phyloP scores from a whole-genome alignment of 805 yeast genomes.

The Kluyveromyces dobzhanskii region DNA sequence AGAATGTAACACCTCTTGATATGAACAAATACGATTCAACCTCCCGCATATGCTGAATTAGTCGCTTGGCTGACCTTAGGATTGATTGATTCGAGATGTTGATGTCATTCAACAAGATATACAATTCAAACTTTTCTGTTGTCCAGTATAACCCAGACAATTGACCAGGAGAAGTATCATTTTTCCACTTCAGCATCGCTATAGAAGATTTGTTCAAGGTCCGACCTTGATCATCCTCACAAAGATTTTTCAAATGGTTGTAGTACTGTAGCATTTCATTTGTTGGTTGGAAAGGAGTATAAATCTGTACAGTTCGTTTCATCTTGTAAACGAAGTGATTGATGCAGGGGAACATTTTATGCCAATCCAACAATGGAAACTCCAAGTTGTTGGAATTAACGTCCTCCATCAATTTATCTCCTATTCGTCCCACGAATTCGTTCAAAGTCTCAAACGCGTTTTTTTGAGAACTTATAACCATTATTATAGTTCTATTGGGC shows the following conservation, averaged over 20 bases:
- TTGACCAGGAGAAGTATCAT: conserved; percentile 15
- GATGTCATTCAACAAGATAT: conserved; percentile 38
- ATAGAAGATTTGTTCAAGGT: conserved; percentile 33
- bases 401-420: neutral
- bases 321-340: conserved; percentile 79
- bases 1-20: conserved; percentile 64
- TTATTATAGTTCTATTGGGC: conserved; percentile 33
- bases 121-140: conserved; percentile 54
- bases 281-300: conserved; percentile 1
- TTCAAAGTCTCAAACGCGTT: conserved; percentile 74
- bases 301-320: conserved; percentile 45
- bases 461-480: conserved; percentile 49
- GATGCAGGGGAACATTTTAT: conserved; percentile 25
- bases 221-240: conserved; percentile 21
- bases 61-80: neutral
- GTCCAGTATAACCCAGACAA: conserved; percentile 44
- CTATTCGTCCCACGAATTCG: conserved; percentile 44
- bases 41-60: conserved; percentile 4
- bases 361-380: conserved; percentile 1
- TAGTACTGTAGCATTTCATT: conserved; percentile 4
- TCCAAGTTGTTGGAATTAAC: neutral
- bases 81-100: conserved; percentile 2
- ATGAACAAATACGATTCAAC: conserved; percentile 59
- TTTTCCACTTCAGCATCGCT: conserved; percentile 38
- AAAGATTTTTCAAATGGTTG: conserved; percentile 11